Evolutionary conservation across 2,329 filamentous ascomycete species (phyloP).

Genomic region (Fusarium algeriense): DNA sequence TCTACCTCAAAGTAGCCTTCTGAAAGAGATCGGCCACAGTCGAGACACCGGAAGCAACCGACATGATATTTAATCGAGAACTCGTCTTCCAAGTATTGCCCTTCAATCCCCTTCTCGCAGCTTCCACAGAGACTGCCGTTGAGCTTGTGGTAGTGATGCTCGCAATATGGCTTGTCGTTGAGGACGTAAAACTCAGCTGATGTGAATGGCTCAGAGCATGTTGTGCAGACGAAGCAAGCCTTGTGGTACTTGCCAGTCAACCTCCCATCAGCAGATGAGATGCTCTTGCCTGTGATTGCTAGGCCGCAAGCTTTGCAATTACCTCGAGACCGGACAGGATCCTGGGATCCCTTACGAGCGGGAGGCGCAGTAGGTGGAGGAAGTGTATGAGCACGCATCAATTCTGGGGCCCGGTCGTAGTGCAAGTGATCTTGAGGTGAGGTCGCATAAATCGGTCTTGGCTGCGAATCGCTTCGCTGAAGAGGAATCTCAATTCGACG

Average conservation of each 20-base stretch:
- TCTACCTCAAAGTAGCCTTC: constrained; percentile 94
- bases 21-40: constrained; percentile 78
- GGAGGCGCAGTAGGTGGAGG: constrained; percentile 36
- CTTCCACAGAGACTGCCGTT: constrained; percentile 87
- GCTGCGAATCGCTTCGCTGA: constrained; percentile 26
- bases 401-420: constrained; percentile 26
- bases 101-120: constrained; percentile 90
- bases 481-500: constrained; percentile 24
- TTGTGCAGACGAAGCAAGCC: constrained; percentile 90
- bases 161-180: constrained; percentile 88
- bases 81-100: constrained; percentile 90
- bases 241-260: constrained; percentile 96
- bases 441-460: constrained; percentile 32
- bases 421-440: constrained; percentile 35
- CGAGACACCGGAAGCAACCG: constrained; percentile 84
- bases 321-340: constrained; percentile 69
- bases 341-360: constrained; percentile 54
- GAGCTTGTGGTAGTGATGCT: constrained; percentile 90
- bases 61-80: constrained; percentile 84
- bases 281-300: constrained; percentile 87
- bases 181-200: constrained; percentile 95
- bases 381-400: constrained; percentile 12
- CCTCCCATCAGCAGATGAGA: constrained; percentile 92
- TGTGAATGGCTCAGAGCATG: constrained; percentile 83
- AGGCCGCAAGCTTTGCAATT: constrained; percentile 86